Conservation (phyloP, 176 grass and related monocot species). For the Rhynchospora pubera region DNA sequence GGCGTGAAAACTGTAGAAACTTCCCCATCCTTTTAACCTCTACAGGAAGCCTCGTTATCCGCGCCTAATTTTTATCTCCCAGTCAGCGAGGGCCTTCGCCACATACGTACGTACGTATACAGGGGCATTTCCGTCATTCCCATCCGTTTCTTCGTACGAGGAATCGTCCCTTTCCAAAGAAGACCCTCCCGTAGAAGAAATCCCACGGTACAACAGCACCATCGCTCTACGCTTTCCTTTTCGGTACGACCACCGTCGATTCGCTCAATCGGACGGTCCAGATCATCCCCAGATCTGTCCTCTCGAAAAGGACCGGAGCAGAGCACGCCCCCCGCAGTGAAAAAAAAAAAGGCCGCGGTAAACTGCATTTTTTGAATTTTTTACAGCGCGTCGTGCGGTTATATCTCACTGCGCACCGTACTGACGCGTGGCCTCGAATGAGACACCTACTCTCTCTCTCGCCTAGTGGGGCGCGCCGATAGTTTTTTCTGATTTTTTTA, state of each 20-base stretch:
- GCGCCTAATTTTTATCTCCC: not conserved
- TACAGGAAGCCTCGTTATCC: conserved; percentile 9
- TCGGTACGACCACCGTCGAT: not conserved
- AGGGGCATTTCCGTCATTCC: conserved; percentile 4
- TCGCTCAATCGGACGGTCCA: not conserved
- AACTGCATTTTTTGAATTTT: conserved; percentile 14
- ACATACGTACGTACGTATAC: conserved; percentile 7
- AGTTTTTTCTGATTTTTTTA: conserved; percentile 13
- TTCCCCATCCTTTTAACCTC: not conserved
- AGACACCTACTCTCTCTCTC: not conserved
- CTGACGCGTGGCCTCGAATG: conserved; percentile 14
- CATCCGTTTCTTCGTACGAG: conserved; percentile 35
- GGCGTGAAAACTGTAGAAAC: not conserved
- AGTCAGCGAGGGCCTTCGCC: not conserved
- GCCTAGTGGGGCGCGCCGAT: conserved; percentile 16
- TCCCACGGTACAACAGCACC: not conserved
- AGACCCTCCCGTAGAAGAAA: conserved; percentile 10
- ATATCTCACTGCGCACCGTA: not conserved
- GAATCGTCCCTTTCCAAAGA: conserved; percentile 47
- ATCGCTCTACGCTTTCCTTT: not conserved
- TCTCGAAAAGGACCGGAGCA: not conserved
- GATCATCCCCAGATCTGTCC: not conserved
- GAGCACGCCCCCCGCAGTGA: not conserved
- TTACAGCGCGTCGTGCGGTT: conserved; percentile 24
- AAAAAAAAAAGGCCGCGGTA: not conserved